Evolutionary conservation across 2,329 filamentous ascomycete species (phyloP), one percentile per base, ranked within the genome.

Genomic region (Aspergillus latus): DNA sequence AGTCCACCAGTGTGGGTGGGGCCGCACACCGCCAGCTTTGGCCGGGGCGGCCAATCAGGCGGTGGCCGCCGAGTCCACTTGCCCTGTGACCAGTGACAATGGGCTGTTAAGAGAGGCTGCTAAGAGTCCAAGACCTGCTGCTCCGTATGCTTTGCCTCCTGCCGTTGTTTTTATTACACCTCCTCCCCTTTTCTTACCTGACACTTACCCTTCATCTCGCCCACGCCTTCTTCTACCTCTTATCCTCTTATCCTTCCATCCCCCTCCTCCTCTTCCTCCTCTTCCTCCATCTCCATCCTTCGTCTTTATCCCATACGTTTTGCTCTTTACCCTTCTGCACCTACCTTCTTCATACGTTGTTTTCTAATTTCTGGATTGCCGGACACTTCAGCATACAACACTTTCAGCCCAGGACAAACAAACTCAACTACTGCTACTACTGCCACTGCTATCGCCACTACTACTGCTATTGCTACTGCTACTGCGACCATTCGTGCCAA

Each of bases 261-360:
- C 43, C 8, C 16, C 26, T 8, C 11, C 40, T 28, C 32, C 44
- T 21, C 21, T 21, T 21, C 21, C 36, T 51, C 37, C 16, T 44
- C 46, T 37, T 42, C 39, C 34, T 47, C 44, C 15, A 10, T 15
- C 29, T 21, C 28, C 29, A 21, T 21, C 21, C 21, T 21, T 36
- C 34, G 2, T 37, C 45, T 39, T 49, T 16, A 37, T 46, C 56
- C 47, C 43, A 39, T 39, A 48, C 52, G 39, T 49, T 15, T 28
- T 49, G 56, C 62, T 57, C 46, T 49, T 52, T 34, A 43, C 50
- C 52, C 48, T 52, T 36, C 21, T 21, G 21, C 21, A 21, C 21
- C 21, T 21, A 21, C 21, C 80, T 70, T 78, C 72, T 81, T 59
- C 54, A 47, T 57, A 44, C 21, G 21, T 21, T 21, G 21, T 21